phyloP scores from a whole-genome alignment of 176 grass and related monocot species.

The Carex littledalei region DNA sequence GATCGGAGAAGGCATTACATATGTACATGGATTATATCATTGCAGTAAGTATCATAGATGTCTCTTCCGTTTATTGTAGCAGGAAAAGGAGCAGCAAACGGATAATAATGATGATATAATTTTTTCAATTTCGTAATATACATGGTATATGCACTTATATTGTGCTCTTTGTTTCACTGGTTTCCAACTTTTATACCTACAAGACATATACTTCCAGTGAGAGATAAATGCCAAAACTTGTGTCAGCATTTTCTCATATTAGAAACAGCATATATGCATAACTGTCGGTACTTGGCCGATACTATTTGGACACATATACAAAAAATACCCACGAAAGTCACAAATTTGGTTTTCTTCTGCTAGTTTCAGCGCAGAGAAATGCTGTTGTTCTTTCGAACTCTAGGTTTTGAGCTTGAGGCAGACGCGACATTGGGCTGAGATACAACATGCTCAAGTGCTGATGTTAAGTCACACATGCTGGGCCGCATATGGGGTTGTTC shows the following conservation, averaged over 20 bases:
- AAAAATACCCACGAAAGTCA: neutral
- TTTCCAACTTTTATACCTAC: neutral
- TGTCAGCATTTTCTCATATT: neutral
- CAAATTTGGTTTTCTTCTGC: slow-evolving; percentile 3
- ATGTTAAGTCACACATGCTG: slow-evolving; percentile 40
- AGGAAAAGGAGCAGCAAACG: neutral
- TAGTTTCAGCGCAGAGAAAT: slow-evolving; percentile 1
- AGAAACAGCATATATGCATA: slow-evolving; percentile 4
- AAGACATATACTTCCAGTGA: neutral
- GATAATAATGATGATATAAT: neutral
- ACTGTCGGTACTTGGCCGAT: neutral
- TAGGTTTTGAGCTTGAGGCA: neutral
- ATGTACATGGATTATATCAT: neutral
- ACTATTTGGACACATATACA: neutral
- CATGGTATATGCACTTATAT: neutral
- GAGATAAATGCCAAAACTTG: neutral
- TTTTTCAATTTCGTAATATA: neutral
- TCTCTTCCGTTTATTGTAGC: neutral
- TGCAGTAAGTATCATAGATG: neutral
- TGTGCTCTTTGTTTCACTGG: neutral
- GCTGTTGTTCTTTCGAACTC: neutral
- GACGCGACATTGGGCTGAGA: slow-evolving; percentile 27
- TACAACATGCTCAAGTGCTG: slow-evolving; percentile 41
- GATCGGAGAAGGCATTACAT: neutral
- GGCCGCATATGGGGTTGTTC: slow-evolving; percentile 47